Evolutionary conservation across 768 basidiomycete genomes (phyloP).

Genomic region (Tylopilus felleus): DNA sequence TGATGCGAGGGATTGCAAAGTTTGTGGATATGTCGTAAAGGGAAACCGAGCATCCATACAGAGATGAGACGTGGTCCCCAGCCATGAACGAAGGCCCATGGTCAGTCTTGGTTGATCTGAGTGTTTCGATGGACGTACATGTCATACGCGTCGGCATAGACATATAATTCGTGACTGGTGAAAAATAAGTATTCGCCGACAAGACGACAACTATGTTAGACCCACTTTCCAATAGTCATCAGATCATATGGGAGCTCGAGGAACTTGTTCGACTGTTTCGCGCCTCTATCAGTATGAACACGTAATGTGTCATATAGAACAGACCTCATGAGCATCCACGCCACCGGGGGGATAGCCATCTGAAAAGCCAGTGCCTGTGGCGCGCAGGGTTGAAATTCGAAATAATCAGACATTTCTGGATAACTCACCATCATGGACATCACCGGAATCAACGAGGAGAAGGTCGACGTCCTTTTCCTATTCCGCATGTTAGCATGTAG

Average conservation of each 20-base stretch:
- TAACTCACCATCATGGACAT: conserved; percentile 60
- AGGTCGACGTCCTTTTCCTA: conserved; percentile 76
- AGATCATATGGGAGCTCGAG: conserved; percentile 78
- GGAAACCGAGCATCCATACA: background rate
- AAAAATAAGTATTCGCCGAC: background rate
- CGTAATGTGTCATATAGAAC: conserved; percentile 10
- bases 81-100: background rate
- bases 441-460: conserved; percentile 81
- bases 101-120: conserved; percentile 1
- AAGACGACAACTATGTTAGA: background rate
- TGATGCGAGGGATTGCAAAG: background rate
- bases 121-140: conserved; percentile 41
- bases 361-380: conserved; percentile 68
- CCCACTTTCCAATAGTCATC: conserved; percentile 81
- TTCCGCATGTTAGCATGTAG: background rate
- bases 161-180: conserved; percentile 77
- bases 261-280: conserved; percentile 65
- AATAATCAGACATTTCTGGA: background rate
- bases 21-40: background rate
- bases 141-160: conserved; percentile 61
- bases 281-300: background rate
- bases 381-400: background rate
- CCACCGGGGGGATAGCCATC: conserved; percentile 72
- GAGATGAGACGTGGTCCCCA: background rate
- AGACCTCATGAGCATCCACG: conserved; percentile 69